Conservation (phyloP, 1,284 basidiomycete genomes). For the Lignosus rhinocerotis region DNA sequence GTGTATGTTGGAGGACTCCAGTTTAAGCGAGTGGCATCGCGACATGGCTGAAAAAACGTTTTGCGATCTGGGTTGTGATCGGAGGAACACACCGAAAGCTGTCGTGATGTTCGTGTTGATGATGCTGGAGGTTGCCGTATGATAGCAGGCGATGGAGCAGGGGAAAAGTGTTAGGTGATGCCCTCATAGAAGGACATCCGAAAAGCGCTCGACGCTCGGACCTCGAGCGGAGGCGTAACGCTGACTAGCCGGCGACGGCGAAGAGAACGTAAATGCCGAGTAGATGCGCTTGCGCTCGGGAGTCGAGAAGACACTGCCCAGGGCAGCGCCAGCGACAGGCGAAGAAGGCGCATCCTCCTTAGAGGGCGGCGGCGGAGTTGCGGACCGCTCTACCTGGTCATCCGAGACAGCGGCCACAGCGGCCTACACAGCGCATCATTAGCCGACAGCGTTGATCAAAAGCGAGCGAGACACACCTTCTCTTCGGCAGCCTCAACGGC, state of each 20-base stretch:
- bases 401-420: background rate
- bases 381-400: conserved; percentile 8
- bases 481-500: background rate
- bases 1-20: background rate
- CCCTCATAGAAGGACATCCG: conserved; percentile 22
- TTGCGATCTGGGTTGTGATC: background rate
- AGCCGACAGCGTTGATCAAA: background rate
- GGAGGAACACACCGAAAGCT: background rate
- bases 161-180: background rate
- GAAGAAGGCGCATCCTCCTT: conserved; percentile 11
- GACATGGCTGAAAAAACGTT: background rate
- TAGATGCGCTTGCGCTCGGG: conserved; percentile 71
- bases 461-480: conserved; percentile 6
- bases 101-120: background rate
- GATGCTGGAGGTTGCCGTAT: background rate
- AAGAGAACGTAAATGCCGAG: conserved; percentile 74
- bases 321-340: background rate
- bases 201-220: conserved; percentile 27
- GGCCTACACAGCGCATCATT: background rate
- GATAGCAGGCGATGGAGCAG: background rate
- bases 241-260: conserved; percentile 59
- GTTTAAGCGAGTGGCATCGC: background rate
- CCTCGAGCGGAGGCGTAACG: conserved; percentile 40
- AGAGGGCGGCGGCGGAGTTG: conserved; percentile 12
- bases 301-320: conserved; percentile 51